phyloP scores from a whole-genome alignment of 306 rosid genomes.

The Arachis hypogaea region DNA sequence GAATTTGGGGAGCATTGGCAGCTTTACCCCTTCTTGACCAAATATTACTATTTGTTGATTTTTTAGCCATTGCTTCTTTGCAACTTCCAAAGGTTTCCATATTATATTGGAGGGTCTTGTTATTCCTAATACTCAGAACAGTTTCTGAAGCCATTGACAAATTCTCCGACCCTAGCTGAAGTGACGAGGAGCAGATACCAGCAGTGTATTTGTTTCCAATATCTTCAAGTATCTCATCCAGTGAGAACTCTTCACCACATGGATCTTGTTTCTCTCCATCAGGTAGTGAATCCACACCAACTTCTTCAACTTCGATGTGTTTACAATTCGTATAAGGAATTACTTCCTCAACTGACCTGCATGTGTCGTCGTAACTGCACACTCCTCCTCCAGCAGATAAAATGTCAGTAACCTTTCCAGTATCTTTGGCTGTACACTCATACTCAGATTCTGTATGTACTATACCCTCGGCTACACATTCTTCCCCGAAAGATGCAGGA shows the following conservation, averaged over 20 bases:
- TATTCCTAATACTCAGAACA: conserved; percentile 32
- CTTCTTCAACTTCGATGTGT: conserved; percentile 23
- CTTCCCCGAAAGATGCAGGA: conserved; percentile 20
- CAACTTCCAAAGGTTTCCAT: conserved; percentile 36
- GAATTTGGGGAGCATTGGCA: conserved; percentile 53
- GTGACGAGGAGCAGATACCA: conserved; percentile 28
- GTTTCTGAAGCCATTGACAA: conserved; percentile 18
- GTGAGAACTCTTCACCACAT: conserved; percentile 6
- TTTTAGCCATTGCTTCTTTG: conserved; percentile 37
- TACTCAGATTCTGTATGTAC: conserved; percentile 23
- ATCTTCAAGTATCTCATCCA: conserved; percentile 33
- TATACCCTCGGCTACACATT: conserved; percentile 23
- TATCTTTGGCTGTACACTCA: conserved; percentile 14
- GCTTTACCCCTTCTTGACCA: conserved; percentile 79
- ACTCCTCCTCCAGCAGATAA: conserved; percentile 11
- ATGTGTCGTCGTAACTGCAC: not conserved
- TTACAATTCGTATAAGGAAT: conserved; percentile 28
- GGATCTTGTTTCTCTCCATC: conserved; percentile 28
- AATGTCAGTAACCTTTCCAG: conserved; percentile 15
- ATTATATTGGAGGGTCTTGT: conserved; percentile 43
- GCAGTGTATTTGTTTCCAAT: conserved; percentile 31
- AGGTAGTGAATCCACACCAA: conserved; percentile 17
- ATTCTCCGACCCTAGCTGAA: conserved; percentile 34
- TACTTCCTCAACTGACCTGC: conserved; percentile 20
- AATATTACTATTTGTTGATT: conserved; percentile 45